Conservation (phyloP, 73 alveolate species). For the Uronychia binucleata region DNA sequence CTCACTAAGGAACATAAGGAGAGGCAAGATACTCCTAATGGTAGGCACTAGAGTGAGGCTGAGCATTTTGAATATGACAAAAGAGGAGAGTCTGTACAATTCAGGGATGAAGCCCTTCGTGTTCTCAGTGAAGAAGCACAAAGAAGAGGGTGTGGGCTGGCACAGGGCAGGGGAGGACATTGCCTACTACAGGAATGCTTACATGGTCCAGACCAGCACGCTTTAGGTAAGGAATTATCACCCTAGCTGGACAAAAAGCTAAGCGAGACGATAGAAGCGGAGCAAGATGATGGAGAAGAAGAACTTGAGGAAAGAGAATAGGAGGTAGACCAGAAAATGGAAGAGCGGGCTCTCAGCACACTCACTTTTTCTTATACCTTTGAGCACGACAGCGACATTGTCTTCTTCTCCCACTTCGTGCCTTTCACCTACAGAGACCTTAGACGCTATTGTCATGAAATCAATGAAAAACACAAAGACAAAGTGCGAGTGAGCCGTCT, state of each 20-base stretch:
- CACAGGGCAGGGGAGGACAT: conserved; percentile 65
- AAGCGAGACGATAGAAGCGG: conserved; percentile 10
- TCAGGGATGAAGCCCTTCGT: conserved; percentile 58
- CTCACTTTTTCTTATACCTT: conserved; percentile 59
- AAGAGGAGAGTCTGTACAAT: conserved; percentile 30
- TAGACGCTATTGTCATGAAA: conserved; percentile 62
- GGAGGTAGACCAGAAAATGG: conserved; percentile 53
- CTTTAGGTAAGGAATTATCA: not conserved
- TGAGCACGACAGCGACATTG: conserved; percentile 65
- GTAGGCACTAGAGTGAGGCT: conserved; percentile 35
- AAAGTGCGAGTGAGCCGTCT: not conserved
- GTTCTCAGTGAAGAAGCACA: conserved; percentile 19
- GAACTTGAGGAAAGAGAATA: too few species aligned
- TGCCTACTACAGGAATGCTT: conserved; percentile 15
- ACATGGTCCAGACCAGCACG: not conserved
- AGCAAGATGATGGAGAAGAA: conserved; percentile 33
- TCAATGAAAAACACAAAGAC: conserved; percentile 13
- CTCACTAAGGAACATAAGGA: conserved; percentile 30
- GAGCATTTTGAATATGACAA: conserved; percentile 36
- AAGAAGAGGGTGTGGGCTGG: conserved; percentile 75
- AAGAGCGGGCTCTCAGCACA: too few species aligned
- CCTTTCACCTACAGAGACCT: conserved; percentile 83
- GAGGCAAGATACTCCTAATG: conserved; percentile 8
- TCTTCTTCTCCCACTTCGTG: conserved; percentile 75
- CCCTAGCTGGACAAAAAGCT: conserved; percentile 22